Evolutionary conservation across 768 basidiomycete genomes (phyloP).

Genomic region (Filobasidium wieringae): DNA sequence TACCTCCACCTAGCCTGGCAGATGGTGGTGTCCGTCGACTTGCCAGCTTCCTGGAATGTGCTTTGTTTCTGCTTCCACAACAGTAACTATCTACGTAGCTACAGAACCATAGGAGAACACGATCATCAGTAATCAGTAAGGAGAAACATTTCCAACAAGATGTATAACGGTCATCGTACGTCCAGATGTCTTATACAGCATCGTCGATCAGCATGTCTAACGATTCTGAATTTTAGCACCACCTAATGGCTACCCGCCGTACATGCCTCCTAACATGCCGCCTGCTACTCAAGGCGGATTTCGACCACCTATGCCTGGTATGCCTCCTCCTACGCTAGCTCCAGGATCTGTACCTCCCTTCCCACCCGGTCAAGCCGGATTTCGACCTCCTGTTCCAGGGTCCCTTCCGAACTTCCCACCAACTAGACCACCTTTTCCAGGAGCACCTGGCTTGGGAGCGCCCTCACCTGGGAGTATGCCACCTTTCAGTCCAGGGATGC

Average conservation of each 20-base stretch:
- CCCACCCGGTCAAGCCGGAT: constrained; percentile 12
- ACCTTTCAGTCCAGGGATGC: constrained; percentile 10
- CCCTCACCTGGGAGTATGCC: constrained; percentile 3
- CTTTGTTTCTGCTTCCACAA: too few species aligned
- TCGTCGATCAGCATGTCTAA: neutral
- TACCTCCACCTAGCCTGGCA: too few species aligned
- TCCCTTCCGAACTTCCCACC: constrained; percentile 5
- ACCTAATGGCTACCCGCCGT: constrained; percentile 21
- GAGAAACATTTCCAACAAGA: neutral
- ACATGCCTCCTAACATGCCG: constrained; percentile 11
- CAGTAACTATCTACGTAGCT: too few species aligned
- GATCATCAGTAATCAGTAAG: too few species aligned
- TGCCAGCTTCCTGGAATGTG: too few species aligned
- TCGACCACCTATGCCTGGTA: constrained; percentile 4
- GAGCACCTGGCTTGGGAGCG: constrained; percentile 2
- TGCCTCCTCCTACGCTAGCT: constrained; percentile 15
- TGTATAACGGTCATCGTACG: constrained; percentile 19
- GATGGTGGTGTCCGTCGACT: too few species aligned
- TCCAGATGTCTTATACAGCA: neutral
- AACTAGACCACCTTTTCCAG: constrained; percentile 5
- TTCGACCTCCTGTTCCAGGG: constrained; percentile 6
- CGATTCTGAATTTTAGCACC: neutral
- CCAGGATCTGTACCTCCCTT: constrained; percentile 28
- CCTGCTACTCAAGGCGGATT: constrained; percentile 4
- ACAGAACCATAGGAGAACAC: too few species aligned